Evolutionary conservation across 192 early-diverging fungal genomes (phyloP).

Genomic region (Coemansia sp.): DNA sequence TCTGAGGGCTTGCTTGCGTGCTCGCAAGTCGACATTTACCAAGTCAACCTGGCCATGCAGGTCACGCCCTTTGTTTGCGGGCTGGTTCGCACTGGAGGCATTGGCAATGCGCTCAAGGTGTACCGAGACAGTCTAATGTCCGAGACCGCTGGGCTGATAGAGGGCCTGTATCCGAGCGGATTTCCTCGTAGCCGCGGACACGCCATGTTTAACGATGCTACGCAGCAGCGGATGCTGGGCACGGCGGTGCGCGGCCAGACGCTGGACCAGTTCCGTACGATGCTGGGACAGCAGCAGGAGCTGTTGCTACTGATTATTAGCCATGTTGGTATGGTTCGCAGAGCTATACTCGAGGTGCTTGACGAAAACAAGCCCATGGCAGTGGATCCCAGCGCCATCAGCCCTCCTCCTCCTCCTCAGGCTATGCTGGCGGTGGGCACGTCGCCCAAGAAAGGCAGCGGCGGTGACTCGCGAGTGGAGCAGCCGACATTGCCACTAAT

Average conservation of each 20-base stretch:
- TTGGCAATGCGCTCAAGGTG: slow-evolving; percentile 67
- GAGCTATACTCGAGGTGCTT: slow-evolving; percentile 66
- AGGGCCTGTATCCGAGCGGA: slow-evolving; percentile 62
- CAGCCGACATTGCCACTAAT: not conserved
- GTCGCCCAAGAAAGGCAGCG: not conserved
- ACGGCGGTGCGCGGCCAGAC: slow-evolving; percentile 76
- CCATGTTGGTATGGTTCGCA: slow-evolving; percentile 72
- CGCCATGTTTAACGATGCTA: slow-evolving; percentile 31
- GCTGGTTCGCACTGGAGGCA: slow-evolving; percentile 71
- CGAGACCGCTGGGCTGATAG: slow-evolving; percentile 78
- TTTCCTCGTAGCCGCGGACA: slow-evolving; percentile 49
- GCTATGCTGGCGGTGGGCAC: too few relatives aligned
- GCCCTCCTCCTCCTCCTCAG: not conserved
- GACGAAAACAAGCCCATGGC: slow-evolving; percentile 58
- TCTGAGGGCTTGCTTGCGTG: slow-evolving; percentile 16
- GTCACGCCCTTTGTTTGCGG: slow-evolving; percentile 80
- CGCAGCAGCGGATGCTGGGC: slow-evolving; percentile 54
- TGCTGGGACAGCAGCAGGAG: slow-evolving; percentile 76
- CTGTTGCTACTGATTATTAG: slow-evolving; percentile 75
- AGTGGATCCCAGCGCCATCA: not conserved
- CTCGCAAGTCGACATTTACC: slow-evolving; percentile 52
- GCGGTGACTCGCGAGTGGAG: not conserved
- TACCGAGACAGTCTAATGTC: slow-evolving; percentile 79
- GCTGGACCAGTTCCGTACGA: slow-evolving; percentile 81
- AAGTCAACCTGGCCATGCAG: slow-evolving; percentile 51